Evolutionary conservation across 805 yeast species (phyloP).

Genomic region (Naumovozyma castellii): DNA sequence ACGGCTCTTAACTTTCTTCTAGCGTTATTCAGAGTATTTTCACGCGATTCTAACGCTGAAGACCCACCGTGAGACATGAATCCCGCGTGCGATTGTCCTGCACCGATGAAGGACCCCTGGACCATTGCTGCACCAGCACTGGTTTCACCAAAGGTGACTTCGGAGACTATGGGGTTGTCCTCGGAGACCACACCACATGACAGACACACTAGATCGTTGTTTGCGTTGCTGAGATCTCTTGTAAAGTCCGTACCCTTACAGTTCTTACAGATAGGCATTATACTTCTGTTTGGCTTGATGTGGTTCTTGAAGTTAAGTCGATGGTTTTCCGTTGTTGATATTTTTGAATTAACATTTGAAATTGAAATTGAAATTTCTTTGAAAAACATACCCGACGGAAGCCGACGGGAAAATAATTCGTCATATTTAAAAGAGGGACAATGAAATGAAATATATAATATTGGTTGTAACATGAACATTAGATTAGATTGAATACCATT

Average conservation of each 20-base stretch:
- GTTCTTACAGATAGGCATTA: constrained; percentile 30
- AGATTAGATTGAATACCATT: too few species aligned
- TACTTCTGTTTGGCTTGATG: too few species aligned
- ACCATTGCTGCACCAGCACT: constrained; percentile 92
- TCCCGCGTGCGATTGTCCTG: constrained; percentile 71
- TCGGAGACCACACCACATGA: constrained; percentile 81
- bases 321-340: neutral
- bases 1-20: constrained; percentile 67
- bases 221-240: constrained; percentile 46
- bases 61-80: constrained; percentile 49
- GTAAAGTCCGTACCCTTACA: constrained; percentile 48
- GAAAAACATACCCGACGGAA: too few species aligned
- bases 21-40: constrained; percentile 81
- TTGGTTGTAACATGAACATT: too few species aligned
- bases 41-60: constrained; percentile 75
- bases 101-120: constrained; percentile 87
- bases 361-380: neutral
- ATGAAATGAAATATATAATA: too few species aligned
- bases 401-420: too few species aligned
- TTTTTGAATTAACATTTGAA: neutral
- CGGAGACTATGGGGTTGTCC: constrained; percentile 91
- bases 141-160: constrained; percentile 88
- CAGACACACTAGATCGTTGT: constrained; percentile 72
- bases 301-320: too few species aligned
- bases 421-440: too few species aligned